phyloP scores from a whole-genome alignment of 805 yeast genomes.

The Blastobotrys terrestris region DNA sequence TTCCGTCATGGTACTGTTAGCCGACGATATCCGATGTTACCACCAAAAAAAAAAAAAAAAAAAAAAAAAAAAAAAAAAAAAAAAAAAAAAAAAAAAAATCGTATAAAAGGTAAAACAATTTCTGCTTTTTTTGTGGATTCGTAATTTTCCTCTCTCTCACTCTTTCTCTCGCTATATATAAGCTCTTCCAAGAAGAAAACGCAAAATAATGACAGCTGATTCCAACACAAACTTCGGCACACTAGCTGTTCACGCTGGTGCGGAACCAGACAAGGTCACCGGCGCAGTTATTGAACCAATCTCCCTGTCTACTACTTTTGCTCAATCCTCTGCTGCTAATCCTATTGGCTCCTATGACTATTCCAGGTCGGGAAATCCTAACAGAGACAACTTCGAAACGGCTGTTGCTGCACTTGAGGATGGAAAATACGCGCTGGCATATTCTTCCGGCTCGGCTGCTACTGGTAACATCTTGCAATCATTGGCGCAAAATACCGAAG shows the following conservation, averaged over 20 bases:
- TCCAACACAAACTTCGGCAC: constrained; percentile 59
- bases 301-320: constrained; percentile 78
- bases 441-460: constrained; percentile 81
- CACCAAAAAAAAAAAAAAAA: background rate
- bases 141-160: background rate
- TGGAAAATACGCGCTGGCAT: constrained; percentile 62
- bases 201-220: background rate
- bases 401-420: constrained; percentile 76
- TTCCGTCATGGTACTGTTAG: background rate
- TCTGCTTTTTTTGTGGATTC: background rate
- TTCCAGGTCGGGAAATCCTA: constrained; percentile 81
- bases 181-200: no score
- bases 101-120: background rate
- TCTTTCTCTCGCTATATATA: no score
- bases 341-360: constrained; percentile 79
- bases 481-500: constrained; percentile 65
- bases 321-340: constrained; percentile 67
- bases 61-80: constrained; percentile 2
- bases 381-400: constrained; percentile 72
- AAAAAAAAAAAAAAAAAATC: constrained; percentile 3
- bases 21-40: background rate
- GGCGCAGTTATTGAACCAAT: constrained; percentile 87
- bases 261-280: constrained; percentile 60
- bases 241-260: constrained; percentile 78
- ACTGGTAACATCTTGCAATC: constrained; percentile 73